Evolutionary conservation across 352 stramenopile genomes (phyloP).

Genomic region (Halophytophthora polymorphica): DNA sequence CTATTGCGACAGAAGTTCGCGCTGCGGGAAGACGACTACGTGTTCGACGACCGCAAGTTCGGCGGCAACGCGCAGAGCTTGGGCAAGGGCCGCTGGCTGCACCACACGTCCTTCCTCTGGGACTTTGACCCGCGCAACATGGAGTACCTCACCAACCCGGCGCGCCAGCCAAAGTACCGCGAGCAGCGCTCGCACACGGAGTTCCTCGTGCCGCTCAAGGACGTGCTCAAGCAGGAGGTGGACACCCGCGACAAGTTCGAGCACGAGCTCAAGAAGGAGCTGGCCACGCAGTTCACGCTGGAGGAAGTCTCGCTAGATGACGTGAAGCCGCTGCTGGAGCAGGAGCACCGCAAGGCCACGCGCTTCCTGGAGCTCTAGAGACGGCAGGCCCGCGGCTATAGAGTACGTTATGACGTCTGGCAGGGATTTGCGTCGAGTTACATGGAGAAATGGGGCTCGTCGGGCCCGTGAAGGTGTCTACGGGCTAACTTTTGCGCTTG

Average conservation of each 20-base stretch:
- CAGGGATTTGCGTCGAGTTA: too few species aligned
- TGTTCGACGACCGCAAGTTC: slow-evolving; percentile 94
- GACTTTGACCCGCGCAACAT: slow-evolving; percentile 94
- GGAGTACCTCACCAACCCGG: slow-evolving; percentile 93
- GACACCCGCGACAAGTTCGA: slow-evolving; percentile 42
- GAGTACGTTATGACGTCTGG: too few species aligned
- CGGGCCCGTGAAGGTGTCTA: too few species aligned
- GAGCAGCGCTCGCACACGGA: slow-evolving; percentile 89
- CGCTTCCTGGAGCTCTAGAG: slow-evolving; percentile 50
- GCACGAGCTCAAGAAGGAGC: slow-evolving; percentile 16
- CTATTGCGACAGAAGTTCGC: slow-evolving; percentile 64
- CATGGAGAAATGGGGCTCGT: too few species aligned
- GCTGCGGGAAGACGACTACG: slow-evolving; percentile 95
- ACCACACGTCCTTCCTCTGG: slow-evolving; percentile 98
- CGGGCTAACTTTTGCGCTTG: too few species aligned
- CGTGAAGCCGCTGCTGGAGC: slow-evolving; percentile 42
- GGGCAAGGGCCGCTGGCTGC: slow-evolving; percentile 92
- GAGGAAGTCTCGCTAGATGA: slow-evolving; percentile 46
- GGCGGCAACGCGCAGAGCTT: slow-evolving; percentile 97
- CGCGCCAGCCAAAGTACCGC: slow-evolving; percentile 94
- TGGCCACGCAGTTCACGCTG: slow-evolving; percentile 59
- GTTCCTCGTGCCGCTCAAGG: slow-evolving; percentile 91
- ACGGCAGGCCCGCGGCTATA: background rate
- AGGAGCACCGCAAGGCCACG: slow-evolving; percentile 68
- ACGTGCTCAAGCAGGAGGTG: slow-evolving; percentile 49